A percentile compares a stretch with the other conserved stretches of the same genome.
phyloP scores from a whole-genome alignment of 2,329 filamentous ascomycete species.

The Sphaerulina vaccinii region DNA sequence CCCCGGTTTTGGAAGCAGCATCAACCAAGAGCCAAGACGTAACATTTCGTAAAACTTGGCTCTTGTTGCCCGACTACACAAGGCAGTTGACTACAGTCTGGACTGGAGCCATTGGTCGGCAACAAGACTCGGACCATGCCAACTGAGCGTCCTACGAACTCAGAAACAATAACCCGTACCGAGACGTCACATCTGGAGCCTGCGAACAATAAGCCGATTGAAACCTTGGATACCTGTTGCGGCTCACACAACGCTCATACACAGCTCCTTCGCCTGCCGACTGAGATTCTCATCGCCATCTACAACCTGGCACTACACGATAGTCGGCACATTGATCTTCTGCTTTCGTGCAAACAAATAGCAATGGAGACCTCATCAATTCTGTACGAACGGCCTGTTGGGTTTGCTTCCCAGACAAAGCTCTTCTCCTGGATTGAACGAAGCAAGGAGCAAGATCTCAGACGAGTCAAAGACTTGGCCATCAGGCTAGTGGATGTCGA shows the following conservation, averaged over 20 bases:
- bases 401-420: slow-evolving; percentile 29
- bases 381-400: slow-evolving; percentile 26
- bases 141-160: neutral
- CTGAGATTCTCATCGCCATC: slow-evolving; percentile 19
- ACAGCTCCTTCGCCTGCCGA: slow-evolving; percentile 20
- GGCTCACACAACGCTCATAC: neutral
- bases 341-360: slow-evolving; percentile 24
- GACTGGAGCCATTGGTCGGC: neutral
- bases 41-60: neutral
- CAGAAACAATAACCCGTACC: neutral
- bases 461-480: slow-evolving; percentile 24
- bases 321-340: slow-evolving; percentile 10
- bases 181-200: neutral
- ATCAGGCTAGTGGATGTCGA: slow-evolving; percentile 33
- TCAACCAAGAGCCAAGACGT: neutral
- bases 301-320: neutral
- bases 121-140: neutral
- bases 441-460: slow-evolving; percentile 24
- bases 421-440: slow-evolving; percentile 32
- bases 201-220: neutral
- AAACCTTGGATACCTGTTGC: neutral
- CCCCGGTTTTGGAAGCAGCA: slow-evolving; percentile 2
- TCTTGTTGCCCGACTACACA: neutral
- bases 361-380: slow-evolving; percentile 28
- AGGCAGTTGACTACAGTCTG: neutral